Base-by-base conservation (phyloP, 2,329 filamentous ascomycete genomes). In the Beauveria sp. region DNA sequence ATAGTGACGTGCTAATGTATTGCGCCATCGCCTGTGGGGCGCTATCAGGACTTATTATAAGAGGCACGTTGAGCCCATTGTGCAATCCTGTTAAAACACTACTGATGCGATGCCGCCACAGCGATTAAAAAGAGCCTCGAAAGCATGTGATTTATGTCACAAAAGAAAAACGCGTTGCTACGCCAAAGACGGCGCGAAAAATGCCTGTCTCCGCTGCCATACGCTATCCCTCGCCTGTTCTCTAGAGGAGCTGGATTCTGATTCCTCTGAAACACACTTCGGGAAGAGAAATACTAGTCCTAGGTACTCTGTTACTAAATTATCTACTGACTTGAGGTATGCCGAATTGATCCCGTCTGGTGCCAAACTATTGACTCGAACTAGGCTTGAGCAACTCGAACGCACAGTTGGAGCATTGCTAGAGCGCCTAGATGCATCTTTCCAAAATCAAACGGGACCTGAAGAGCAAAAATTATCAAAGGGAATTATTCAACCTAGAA, bases 131-230 rank as follows among this genome's bases (percentile, higher is more conserved):
- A 65, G 69, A 58, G 69, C 69, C 10, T 69, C 69, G 1, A 68
- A 67, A 51, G 69, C 69, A 6, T 71, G 69, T 50, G 64, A 65
- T 40, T 59, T 66, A 1, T 71, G 69, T 20, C 69, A 66, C 43
- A 67, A 64, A 26, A 60, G 67, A 51, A 71, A 71, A 57, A 69
- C 69, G 16, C 62, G 69, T 9, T 70, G 69, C 45, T 70, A 71
- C 20, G 60, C 64, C 2, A 67, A 65, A 0, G 38, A 57, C 0
- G 50, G 50, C n/a, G 42, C 57, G 4, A 48, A 31, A 2, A 65
- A 64, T 5, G 54, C 62, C 9, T 71, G 69, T 46, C 63, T 71
- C 2, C 68, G 69, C 2, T 71, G 69, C 31, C 52, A 65, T 31
- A 71, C 69, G 2, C 51, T 70, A 7, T 64, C 65, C 3, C 66